These are phyloP conservation scores for Brassica cretica DNA, from an alignment of 345 rosid genomes.

Conservation along the genomic window DNA sequence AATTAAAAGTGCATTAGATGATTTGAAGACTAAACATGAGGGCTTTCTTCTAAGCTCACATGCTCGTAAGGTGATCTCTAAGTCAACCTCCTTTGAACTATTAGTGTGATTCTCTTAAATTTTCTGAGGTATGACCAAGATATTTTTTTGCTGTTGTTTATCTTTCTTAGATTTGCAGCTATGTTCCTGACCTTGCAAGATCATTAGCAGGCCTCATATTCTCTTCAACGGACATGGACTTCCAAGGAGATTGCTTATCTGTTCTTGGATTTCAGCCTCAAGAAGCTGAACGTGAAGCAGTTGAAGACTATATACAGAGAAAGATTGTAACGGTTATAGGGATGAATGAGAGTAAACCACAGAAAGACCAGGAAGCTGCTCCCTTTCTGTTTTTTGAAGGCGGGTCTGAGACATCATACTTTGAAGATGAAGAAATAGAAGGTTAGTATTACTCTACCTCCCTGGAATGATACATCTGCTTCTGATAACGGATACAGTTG, in stretches of 20 bases:
- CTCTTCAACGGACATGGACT: constrained; percentile 67
- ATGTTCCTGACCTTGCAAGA: constrained; percentile 90
- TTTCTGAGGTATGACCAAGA: not conserved
- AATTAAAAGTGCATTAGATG: constrained; percentile 66
- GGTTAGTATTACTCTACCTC: constrained; percentile 43
- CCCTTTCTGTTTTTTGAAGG: constrained; percentile 61
- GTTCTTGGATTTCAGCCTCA: constrained; percentile 63
- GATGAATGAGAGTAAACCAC: constrained; percentile 62
- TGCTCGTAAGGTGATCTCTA: constrained; percentile 61
- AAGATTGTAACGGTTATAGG: constrained; percentile 69
- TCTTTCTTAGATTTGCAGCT: constrained; percentile 67
- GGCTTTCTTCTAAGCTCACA: constrained; percentile 74
- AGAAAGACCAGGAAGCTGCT: constrained; percentile 55
- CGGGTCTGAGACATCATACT: constrained; percentile 38
- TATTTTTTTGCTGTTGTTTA: not conserved
- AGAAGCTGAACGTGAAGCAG: constrained; percentile 38
- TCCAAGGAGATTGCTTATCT: constrained; percentile 73
- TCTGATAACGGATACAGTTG: not conserved
- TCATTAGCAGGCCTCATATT: constrained; percentile 72
- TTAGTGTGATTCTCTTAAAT: constrained; percentile 1
- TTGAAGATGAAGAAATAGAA: constrained; percentile 50
- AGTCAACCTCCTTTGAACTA: not conserved
- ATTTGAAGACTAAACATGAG: constrained; percentile 71
- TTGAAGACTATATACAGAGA: constrained; percentile 65
- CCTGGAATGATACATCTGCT: constrained; percentile 36